phyloP scores from a whole-genome alignment of 2,329 filamentous ascomycete genomes.

The Myriosclerotinia scirpicola region DNA sequence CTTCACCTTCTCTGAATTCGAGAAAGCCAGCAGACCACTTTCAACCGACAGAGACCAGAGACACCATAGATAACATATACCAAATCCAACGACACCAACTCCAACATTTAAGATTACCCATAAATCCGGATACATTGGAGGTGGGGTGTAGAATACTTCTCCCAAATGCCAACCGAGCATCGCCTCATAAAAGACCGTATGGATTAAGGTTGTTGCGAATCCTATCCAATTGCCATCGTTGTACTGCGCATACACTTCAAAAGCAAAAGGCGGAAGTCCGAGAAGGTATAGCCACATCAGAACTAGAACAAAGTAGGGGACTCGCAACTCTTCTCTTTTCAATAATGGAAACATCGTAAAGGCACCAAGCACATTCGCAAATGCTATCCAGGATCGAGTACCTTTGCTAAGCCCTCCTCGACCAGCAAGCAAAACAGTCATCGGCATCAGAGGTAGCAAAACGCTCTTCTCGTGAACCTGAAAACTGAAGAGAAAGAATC shows the following conservation, averaged over 20 bases:
- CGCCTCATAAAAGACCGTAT: slow-evolving; percentile 70
- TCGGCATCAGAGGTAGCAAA: slow-evolving; percentile 85
- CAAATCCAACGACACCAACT: slow-evolving; percentile 81
- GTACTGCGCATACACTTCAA: slow-evolving; percentile 64
- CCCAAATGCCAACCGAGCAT: slow-evolving; percentile 82
- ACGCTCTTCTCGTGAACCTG: slow-evolving; percentile 99
- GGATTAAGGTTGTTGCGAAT: slow-evolving; percentile 65
- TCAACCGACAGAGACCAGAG: slow-evolving; percentile 64
- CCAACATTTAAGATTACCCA: slow-evolving; percentile 93
- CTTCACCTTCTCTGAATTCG: slow-evolving; percentile 31
- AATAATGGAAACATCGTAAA: slow-evolving; percentile 96
- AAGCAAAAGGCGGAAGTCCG: slow-evolving; percentile 76
- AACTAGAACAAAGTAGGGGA: slow-evolving; percentile 84
- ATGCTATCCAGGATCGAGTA: slow-evolving; percentile 88
- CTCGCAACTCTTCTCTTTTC: slow-evolving; percentile 74
- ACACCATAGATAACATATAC: slow-evolving; percentile 89
- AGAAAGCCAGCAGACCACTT: slow-evolving; percentile 44
- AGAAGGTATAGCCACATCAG: slow-evolving; percentile 90
- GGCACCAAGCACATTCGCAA: slow-evolving; percentile 82
- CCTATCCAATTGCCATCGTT: slow-evolving; percentile 48
- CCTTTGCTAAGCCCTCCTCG: slow-evolving; percentile 74
- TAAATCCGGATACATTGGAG: slow-evolving; percentile 79
- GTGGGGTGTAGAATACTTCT: slow-evolving; percentile 68
- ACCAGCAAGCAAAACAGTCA: slow-evolving; percentile 82
- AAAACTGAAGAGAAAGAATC: slow-evolving; percentile 96